Base-by-base conservation (phyloP, 2,329 filamentous ascomycete species). In the Sodiomyces alkalinus region DNA sequence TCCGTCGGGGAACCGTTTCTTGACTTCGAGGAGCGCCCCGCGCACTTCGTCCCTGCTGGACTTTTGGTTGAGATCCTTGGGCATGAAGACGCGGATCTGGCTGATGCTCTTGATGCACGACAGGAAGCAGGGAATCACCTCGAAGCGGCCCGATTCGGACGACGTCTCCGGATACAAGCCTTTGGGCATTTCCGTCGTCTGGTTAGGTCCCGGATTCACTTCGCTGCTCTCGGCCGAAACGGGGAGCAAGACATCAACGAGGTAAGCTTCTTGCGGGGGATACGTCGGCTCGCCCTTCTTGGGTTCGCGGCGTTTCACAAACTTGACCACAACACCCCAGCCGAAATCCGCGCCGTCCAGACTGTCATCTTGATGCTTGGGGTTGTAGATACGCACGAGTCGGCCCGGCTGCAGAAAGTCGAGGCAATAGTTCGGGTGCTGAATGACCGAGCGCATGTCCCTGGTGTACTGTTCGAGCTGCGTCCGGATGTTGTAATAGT, bases 361-460 rank as follows among this genome's bases (percentile, higher is more conserved):
- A 4, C 54, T 49, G 7, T 48, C 50, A 18, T 53, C 53, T 1
- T 48, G 43, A 18, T 55, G 47, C 35, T 58, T 59, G 5, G 68
- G 67, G 47, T 86, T 74, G 49, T 85, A 87, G 44, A 98, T 77
- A 38, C 80, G 77, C 18, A 98, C 74, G 20, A 96, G 55, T 8
- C 90, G 79, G n/a, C 90, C 90, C 9, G 77, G 67, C 43, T 92
- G 80, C 46, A 98, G 60, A 49, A 83, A 98, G 26, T 79, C 74
- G 19, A 87, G 51, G 42, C 80, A 83, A 55, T 96, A 79, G 39
- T 77, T 80, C 0, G 90, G 90, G 44, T 93, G 85, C 43, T 83
- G 92, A 39, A 96, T 90, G 22, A 96, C 85, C 27, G 76, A 65
- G 12, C 82, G 74, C 76, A 96, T 92, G 37, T 98, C 86, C 41